Base-by-base conservation (phyloP, 2,329 filamentous ascomycete genomes). In the Leptodontidium sp. region DNA sequence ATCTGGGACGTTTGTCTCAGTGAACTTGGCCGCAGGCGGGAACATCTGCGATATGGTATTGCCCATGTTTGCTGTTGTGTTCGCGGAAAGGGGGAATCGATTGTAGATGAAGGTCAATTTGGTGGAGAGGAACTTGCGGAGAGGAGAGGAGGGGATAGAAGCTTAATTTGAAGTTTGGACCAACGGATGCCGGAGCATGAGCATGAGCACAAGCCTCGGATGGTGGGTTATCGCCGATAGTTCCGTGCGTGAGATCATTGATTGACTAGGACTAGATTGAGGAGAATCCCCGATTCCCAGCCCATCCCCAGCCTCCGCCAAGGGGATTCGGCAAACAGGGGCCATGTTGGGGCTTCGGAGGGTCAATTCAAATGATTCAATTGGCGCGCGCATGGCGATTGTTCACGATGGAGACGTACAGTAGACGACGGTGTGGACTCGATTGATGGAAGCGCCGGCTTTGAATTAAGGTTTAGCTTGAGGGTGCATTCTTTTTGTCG, bases 1-100 rank as follows among this genome's bases (percentile, higher is more conserved):
- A 52, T 79, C 74, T 14, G 75, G 72, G 8, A 79, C 12, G 32
- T 77, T 58, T 26, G 75, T 76, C 67, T 80, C 78, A 1, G 78
- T 80, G 70, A 80, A 79, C 9, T 63, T 68, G 11, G 79, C 73
- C 43, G 70, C 64, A 2, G 75, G 74, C 35, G 73, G 73, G 32
- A 72, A 71, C 38, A 65, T 32, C 43, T 73, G 69, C 40, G 67
- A 69, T 53, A 67, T 45, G 47, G 8, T 4, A 40, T 72, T 69
- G 52, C 73, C 71, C 72, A 74, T 74, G 29, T 21, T 69, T 32
- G 43, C 53, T 87, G 74, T 0, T 53, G 50, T 14, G 15, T 15
- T 32, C 11, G 49, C 21, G 21, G 21, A 52, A 52, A 26, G 9
- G 24, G 17, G 12, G 15, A 17, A 4, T 47, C 4, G 12, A 47